These are phyloP conservation scores for Colletotrichum kahawae DNA, from an alignment of 2,329 filamentous ascomycete genomes.

Conservation along the genomic window DNA sequence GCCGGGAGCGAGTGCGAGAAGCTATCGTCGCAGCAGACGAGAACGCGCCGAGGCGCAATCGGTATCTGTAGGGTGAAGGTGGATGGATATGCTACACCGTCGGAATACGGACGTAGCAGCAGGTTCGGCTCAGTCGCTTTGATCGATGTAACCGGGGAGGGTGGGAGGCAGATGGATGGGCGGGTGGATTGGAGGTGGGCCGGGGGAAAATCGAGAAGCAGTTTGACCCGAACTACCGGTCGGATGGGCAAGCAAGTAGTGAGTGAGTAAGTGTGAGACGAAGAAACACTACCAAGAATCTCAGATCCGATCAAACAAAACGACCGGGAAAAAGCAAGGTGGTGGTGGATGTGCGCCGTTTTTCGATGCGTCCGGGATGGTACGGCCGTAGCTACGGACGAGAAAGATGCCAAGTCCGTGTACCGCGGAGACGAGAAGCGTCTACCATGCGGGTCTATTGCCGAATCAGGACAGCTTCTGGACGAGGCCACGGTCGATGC, in stretches of 20 bases:
- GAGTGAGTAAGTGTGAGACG: background rate
- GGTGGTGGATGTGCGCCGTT: background rate
- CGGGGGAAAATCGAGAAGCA: background rate
- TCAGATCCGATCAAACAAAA: background rate
- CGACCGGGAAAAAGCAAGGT: background rate
- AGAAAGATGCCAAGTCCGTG: background rate
- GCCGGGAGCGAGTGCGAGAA: background rate
- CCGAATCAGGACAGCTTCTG: conserved; percentile 1
- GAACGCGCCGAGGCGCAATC: background rate
- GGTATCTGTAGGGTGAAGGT: background rate
- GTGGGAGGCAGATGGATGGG: background rate
- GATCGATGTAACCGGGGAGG: background rate
- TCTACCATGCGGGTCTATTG: background rate
- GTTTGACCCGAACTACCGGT: background rate
- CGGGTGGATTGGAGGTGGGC: background rate
- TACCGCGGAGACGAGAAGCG: background rate
- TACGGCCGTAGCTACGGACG: conserved; percentile 13
- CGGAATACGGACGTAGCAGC: conserved; percentile 9
- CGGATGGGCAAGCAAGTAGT: background rate
- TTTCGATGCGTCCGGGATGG: background rate
- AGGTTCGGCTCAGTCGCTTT: background rate
- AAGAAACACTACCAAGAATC: background rate
- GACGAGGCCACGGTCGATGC: background rate
- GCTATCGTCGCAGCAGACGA: background rate
- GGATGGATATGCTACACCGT: background rate